Conservation (phyloP, 73 alveolate species). For the Diophrys appendiculata region DNA sequence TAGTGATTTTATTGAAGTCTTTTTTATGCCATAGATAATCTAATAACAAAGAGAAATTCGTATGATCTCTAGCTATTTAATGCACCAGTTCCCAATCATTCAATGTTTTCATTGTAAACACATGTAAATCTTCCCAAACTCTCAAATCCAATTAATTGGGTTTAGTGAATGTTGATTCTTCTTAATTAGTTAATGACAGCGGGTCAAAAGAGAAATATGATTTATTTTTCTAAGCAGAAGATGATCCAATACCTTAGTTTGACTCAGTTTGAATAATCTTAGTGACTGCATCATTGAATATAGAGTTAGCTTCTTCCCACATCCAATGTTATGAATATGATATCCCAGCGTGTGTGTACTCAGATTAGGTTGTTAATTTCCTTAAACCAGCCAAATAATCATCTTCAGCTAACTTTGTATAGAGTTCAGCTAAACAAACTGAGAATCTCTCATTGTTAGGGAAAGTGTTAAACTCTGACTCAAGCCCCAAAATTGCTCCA, state of each 20-base stretch:
- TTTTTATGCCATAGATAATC: constrained; percentile 43
- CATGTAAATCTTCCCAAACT: constrained; percentile 42
- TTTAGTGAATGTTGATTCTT: not conserved
- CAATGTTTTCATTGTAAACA: constrained; percentile 37
- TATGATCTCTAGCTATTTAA: constrained; percentile 35
- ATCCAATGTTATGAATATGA: constrained; percentile 40
- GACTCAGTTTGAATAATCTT: not conserved
- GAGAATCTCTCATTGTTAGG: constrained; percentile 33
- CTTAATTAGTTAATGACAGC: not conserved
- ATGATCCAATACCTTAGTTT: not conserved
- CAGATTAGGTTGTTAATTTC: constrained; percentile 15
- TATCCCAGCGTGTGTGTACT: constrained; percentile 23
- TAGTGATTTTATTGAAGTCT: constrained; percentile 31
- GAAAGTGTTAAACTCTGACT: constrained; percentile 11
- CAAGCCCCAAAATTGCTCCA: constrained; percentile 37
- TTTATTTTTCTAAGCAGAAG: not conserved
- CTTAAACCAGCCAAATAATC: constrained; percentile 52
- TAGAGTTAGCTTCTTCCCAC: constrained; percentile 54
- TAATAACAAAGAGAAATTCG: constrained; percentile 26
- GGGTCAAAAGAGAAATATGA: not conserved
- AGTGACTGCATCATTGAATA: constrained; percentile 1
- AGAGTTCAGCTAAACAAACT: constrained; percentile 37
- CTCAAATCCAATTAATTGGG: constrained; percentile 41
- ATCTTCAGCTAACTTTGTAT: constrained; percentile 39
- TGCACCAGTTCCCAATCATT: constrained; percentile 35